Percentiles rank a stretch among this genome's conserved stretches.
phyloP scores from a whole-genome alignment of 2,329 filamentous ascomycete genomes.

The Orbilia blumenaviensis region DNA sequence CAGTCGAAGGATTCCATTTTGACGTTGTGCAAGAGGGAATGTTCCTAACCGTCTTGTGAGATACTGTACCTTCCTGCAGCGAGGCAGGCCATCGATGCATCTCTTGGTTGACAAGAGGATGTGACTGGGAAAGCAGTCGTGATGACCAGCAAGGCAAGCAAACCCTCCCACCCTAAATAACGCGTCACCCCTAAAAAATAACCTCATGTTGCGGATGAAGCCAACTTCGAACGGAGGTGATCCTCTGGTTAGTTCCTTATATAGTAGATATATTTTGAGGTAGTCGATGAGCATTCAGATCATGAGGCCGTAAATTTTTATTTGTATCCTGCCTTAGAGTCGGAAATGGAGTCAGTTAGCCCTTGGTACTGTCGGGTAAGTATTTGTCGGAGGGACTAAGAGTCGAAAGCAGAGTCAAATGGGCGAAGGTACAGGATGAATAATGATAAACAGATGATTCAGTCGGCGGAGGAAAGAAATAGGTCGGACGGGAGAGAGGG shows the following conservation, averaged over 20 bases:
- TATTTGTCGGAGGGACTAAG: slow-evolving; percentile 3
- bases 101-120: slow-evolving; percentile 32
- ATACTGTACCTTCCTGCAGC: slow-evolving; percentile 25
- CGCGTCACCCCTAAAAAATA: slow-evolving; percentile 11
- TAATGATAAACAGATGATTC: slow-evolving; percentile 1
- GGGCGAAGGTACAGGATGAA: neutral
- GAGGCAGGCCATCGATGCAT: slow-evolving; percentile 36
- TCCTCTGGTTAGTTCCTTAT: neutral
- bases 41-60: slow-evolving; percentile 42
- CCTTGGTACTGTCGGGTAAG: neutral
- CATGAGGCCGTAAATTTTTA: neutral
- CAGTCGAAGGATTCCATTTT: slow-evolving; percentile 26
- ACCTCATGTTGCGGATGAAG: neutral
- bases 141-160: slow-evolving; percentile 11
- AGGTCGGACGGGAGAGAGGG: slow-evolving; percentile 19
- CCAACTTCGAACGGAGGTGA: neutral
- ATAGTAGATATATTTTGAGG: neutral
- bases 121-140: neutral
- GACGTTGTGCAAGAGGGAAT: slow-evolving; percentile 51
- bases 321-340: neutral
- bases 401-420: slow-evolving; percentile 3
- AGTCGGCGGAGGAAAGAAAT: neutral
- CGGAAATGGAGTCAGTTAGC: neutral
- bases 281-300: neutral
- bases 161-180: slow-evolving; percentile 4